Evolutionary conservation across 805 yeast species (phyloP).

Genomic region (Diddensiella santjacobensis): DNA sequence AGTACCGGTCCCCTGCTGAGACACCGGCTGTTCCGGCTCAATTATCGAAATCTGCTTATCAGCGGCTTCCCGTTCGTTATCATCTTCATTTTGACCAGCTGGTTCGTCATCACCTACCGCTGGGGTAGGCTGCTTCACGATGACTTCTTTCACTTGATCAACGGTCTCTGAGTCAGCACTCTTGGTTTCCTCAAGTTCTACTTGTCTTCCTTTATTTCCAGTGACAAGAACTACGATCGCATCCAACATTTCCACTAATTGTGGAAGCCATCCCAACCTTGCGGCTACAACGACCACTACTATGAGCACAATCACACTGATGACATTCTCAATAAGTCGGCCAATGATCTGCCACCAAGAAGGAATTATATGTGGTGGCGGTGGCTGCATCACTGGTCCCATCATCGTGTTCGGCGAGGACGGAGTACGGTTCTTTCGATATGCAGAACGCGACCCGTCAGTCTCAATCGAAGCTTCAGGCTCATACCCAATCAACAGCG

Average conservation of each 20-base stretch:
- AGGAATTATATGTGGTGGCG: slow-evolving; percentile 13
- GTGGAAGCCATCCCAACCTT: slow-evolving; percentile 26
- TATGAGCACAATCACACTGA: slow-evolving; percentile 35
- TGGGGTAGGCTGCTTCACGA: background rate
- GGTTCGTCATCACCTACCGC: slow-evolving; percentile 4
- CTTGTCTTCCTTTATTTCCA: background rate
- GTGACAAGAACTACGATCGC: slow-evolving; percentile 8
- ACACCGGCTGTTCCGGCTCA: slow-evolving; percentile 14
- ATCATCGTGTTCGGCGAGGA: background rate
- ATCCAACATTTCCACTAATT: slow-evolving; percentile 23
- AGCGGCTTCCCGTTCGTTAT: background rate
- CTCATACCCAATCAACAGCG: background rate
- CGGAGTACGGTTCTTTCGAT: background rate
- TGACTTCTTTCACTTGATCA: background rate
- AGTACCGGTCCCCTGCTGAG: slow-evolving; percentile 29
- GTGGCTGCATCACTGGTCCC: slow-evolving; percentile 5
- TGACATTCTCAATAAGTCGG: slow-evolving; percentile 39
- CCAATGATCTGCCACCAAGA: slow-evolving; percentile 20
- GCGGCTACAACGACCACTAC: slow-evolving; percentile 27
- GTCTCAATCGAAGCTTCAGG: background rate
- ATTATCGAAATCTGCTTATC: slow-evolving; percentile 11
- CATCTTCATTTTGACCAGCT: background rate
- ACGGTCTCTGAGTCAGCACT: background rate
- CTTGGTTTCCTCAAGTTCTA: background rate
- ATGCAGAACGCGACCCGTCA: background rate